Base-by-base conservation (phyloP, 176 grass and related monocot species). In the Tuctoria greenei region DNA sequence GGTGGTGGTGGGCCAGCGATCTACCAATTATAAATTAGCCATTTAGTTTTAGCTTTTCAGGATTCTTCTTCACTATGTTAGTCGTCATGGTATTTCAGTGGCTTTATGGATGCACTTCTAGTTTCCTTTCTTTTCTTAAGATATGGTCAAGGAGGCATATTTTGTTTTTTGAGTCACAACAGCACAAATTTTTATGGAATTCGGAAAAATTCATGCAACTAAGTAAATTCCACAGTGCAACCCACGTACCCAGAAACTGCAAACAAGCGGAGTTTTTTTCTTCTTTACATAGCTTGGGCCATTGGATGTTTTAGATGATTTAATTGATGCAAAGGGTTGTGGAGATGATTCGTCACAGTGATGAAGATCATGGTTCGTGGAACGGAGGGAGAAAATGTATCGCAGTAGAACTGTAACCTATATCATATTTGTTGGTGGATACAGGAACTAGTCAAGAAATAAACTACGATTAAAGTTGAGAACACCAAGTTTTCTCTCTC, bases 261-360 rank as follows among this genome's bases (percentile, higher is more conserved):
- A 51, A 63, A 38, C 11, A 41, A 17, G 2, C 23, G 1, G 6
- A 21, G 36, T 2, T 45, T 35, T 25, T 8, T 12, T 74, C 34
- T 42, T 4, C 4, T 58, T 46, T 31, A 31, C 31, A 31, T 31
- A 31, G 3, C 31, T 31, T 31, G 31, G 13, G 25, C 40, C 59
- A 61, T 36, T 44, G 51, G 6, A 45, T 78, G 16, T 64, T 45
- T 77, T 64, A 67, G 50, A 42, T 1, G 9, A 82, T 74, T 62
- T 74, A 10, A 67, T 36, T 25, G 55, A n/a, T 37, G 39, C 15
- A 74, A 39, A 82, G 16, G n/a, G 1, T 81, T 21, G 56, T 31
- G 20, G 34, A 55, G 44, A 85, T 17, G 43, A 12, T 73, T 46
- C 63, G n/a, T 25, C 61, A 43, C 41, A 79, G 35, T 6, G 3